phyloP scores from a whole-genome alignment of 768 basidiomycete genomes.

The Lyophyllum shimeji region DNA sequence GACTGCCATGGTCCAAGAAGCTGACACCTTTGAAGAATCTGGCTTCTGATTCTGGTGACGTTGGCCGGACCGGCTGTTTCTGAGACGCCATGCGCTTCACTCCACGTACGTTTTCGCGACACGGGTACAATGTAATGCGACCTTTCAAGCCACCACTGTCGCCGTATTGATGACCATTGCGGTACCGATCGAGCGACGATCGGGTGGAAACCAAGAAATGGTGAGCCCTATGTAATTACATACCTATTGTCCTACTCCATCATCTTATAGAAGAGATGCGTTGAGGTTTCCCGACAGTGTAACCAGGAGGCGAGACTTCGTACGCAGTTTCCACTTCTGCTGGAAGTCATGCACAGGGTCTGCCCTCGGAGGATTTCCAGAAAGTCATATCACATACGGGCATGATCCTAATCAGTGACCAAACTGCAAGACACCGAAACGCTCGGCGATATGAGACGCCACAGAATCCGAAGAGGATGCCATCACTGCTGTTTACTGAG shows the following conservation, averaged over 20 bases:
- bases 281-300: neutral
- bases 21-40: neutral
- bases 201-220: no score
- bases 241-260: neutral
- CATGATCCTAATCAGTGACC: neutral
- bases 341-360: no score
- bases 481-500: neutral
- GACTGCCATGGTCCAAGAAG: neutral
- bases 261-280: neutral
- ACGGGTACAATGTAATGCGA: no score
- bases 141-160: no score
- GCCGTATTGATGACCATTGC: no score
- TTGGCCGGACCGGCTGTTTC: neutral
- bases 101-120: no score
- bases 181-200: no score
- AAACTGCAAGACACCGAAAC: neutral
- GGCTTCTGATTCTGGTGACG: neutral
- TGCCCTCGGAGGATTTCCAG: no score
- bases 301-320: neutral
- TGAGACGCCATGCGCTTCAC: no score
- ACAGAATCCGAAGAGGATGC: neutral
- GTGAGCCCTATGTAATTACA: no score
- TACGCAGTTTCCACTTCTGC: neutral
- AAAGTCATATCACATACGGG: neutral
- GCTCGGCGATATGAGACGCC: conserved; percentile 1